Evolutionary conservation across 2,329 filamentous ascomycete genomes (phyloP), one percentile per base, ranked within the genome.

Genomic region (Curvularia spicifera): DNA sequence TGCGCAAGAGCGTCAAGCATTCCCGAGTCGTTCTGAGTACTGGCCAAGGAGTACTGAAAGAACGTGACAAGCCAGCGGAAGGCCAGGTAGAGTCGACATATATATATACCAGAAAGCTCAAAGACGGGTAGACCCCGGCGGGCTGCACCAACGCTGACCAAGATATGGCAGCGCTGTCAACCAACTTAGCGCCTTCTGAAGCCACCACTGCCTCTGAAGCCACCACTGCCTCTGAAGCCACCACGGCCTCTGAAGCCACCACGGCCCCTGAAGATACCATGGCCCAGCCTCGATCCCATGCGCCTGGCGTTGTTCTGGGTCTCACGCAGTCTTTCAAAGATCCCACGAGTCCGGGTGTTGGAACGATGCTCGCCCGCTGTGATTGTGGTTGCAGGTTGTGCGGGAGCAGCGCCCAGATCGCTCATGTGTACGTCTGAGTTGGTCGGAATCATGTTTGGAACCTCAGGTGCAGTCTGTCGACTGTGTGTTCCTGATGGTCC

Each of bases 11-110:
- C 67, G 26, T 73, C 73, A 75, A 82, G 65, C 79, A 91, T 74
- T 44, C 69, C 72, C 87, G 91, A 75, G 35, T 73, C 72, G 24
- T 71, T 72, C 20, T 71, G 65, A 3, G 65, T 66, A 5, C 73
- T 72, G 13, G 72, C 67, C 33, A 75, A 62, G 1, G 74, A 76
- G 59, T 75, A 75, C 46, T 93, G 89, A 1, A 93, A 97, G 77
- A 97, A 99, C 91, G 98, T 95, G 90, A 98, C 97, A 52, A 99
- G 84, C 91, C 94, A 98, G 71, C 93, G 93, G 80, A 97, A 97
- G 76, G 31, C 13, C 31, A 5, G 31, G 13, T 33, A 33, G 12
- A 33, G 12, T 15, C 31, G 13, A 18, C 18, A 24, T 24, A 24
- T 24, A 24, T 4, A 35, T 9, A 37, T 7, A 37, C 35, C 15